Evolutionary conservation across 768 basidiomycete species (phyloP).

Genomic region (Tylopilus felleus): DNA sequence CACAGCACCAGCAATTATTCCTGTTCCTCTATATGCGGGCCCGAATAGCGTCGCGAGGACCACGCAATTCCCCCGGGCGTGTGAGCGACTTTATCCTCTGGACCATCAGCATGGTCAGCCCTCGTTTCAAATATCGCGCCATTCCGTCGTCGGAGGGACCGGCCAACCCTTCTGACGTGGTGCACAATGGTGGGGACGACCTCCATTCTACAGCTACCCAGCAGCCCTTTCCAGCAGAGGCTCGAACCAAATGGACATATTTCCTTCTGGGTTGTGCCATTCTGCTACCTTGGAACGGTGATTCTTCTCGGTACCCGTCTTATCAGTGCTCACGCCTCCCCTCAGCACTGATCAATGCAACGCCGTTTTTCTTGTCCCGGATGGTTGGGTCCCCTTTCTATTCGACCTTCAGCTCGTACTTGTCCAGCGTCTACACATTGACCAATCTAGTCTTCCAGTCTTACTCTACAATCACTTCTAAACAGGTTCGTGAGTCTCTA

Average conservation of each 20-base stretch:
- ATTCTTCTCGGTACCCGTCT: slow-evolving; percentile 14
- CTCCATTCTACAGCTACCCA: slow-evolving; percentile 10
- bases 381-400: slow-evolving; percentile 57
- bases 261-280: slow-evolving; percentile 77
- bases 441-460: slow-evolving; percentile 69
- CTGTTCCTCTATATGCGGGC: background rate
- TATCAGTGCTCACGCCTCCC: slow-evolving; percentile 1
- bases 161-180: background rate
- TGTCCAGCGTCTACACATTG: slow-evolving; percentile 60
- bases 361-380: slow-evolving; percentile 75
- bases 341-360: slow-evolving; percentile 81
- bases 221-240: slow-evolving; percentile 30
- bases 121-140: slow-evolving; percentile 13
- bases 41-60: background rate
- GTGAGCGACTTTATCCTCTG: background rate
- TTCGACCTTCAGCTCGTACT: slow-evolving; percentile 61
- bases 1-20: background rate
- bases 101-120: slow-evolving; percentile 8
- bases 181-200: slow-evolving; percentile 4
- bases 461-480: slow-evolving; percentile 67
- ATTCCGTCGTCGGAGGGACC: slow-evolving; percentile 22
- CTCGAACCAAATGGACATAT: slow-evolving; percentile 57
- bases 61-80: background rate
- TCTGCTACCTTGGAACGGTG: slow-evolving; percentile 90
- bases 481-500: slow-evolving; percentile 46